A percentile compares a stretch with the other conserved stretches of the same genome.
These are phyloP conservation scores for Plasmodium inui DNA, from an alignment of 169 alveolate species.

Conservation along the genomic window DNA sequence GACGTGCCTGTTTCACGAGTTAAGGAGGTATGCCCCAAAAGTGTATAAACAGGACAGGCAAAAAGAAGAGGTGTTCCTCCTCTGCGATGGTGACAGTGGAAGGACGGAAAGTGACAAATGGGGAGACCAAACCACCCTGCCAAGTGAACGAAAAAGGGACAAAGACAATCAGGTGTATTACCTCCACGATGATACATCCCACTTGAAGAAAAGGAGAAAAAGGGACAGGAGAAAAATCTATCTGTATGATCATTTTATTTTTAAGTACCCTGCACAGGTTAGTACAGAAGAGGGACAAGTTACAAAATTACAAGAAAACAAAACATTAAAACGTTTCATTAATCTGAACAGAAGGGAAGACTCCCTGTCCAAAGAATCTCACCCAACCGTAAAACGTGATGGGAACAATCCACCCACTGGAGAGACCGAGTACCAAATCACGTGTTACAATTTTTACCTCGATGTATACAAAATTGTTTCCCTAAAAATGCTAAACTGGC, in stretches of 20 bases:
- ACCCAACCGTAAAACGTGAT: neutral
- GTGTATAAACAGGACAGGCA: neutral
- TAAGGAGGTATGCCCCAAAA: conserved; percentile 13
- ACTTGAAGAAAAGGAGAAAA: conserved; percentile 45
- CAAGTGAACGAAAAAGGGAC: neutral
- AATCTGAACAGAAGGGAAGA: neutral
- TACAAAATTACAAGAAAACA: neutral
- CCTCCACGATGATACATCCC: conserved; percentile 38
- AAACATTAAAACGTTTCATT: conserved; percentile 13
- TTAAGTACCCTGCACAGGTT: conserved; percentile 37
- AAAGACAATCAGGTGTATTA: conserved; percentile 4
- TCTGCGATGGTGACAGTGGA: neutral
- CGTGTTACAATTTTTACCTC: conserved; percentile 34
- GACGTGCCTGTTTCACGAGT: conserved; percentile 47
- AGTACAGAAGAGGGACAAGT: neutral
- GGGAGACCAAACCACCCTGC: neutral
- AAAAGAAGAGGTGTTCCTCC: neutral
- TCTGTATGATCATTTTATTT: conserved; percentile 47
- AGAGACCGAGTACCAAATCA: neutral
- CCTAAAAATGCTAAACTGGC: conserved; percentile 13
- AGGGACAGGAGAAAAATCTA: conserved; percentile 48
- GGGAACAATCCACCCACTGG: neutral
- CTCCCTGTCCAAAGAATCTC: neutral
- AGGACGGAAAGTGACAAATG: neutral
- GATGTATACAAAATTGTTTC: conserved; percentile 58